Evolutionary conservation across 1,284 basidiomycete species (phyloP), one percentile per base, ranked within the genome.

Genomic region (Ganoderma leucocontextum): DNA sequence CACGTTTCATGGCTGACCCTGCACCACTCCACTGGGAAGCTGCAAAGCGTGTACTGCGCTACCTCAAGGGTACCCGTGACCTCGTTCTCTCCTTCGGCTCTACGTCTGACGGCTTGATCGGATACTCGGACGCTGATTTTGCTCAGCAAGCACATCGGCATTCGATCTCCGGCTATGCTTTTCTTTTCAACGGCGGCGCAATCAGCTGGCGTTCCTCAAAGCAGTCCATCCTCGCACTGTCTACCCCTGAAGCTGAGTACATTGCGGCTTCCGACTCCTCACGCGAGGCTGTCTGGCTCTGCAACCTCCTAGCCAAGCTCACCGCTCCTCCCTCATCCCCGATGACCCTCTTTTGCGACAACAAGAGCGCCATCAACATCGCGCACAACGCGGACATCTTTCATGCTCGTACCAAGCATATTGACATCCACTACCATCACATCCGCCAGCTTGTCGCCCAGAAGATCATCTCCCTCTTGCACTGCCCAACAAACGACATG

Each of bases 91-190:
- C 57, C 15, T 65, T 59, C 60, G 61, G 61, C 5, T 10, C 15
- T 3, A 39, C 29, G 8, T 13, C 17, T 1, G 25, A 38, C 4
- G 60, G 65, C 5, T 73, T 86, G 0, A 22, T 74, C 6, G 83
- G 80, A 0, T 86, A 78, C 70, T 78, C 80, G 0, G 84, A 87
- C 70, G 78, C 83, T 0, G 81, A 84, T 73, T 84, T 77, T 15
- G 76, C 77, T 39, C 78, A 78, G 52, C 62, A 68, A 0, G 74
- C 77, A 29, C 76, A 75, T n/a, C 66, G 75, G 0, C 61, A 72
- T 8, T 82, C 80, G 0, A 79, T 81, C 2, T 80, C 64, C 0
- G 72, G 70, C 4, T 67, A 72, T 60, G 62, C 25, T 0, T 74
- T 66, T 58, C 53, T 65, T 0, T 38, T 67, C 39, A 22, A 25